Conservation (phyloP, 1,284 basidiomycete genomes). For the Ceratobasidium sp. region DNA sequence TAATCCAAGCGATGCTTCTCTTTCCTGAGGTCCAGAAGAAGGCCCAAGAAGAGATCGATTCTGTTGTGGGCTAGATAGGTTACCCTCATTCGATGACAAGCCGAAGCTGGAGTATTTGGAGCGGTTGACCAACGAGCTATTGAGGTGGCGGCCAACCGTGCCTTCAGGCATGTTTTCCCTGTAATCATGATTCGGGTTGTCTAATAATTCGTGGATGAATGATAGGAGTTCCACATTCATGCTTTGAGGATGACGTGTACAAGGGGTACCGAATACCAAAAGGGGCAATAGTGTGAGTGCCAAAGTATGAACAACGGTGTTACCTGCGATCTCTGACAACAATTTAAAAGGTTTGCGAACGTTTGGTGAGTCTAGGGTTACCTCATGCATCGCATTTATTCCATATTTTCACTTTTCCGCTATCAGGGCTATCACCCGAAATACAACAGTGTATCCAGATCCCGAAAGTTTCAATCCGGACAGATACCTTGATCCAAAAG, state of each 20-base stretch:
- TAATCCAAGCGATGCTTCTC: conserved; percentile 38
- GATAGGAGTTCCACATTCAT: conserved; percentile 46
- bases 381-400: not conserved
- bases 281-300: conserved; percentile 42
- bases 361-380: not conserved
- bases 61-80: conserved; percentile 5
- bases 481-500: conserved; percentile 9
- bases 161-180: conserved; percentile 20
- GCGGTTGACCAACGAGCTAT: conserved; percentile 22
- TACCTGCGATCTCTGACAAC: no score
- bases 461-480: conserved; percentile 23
- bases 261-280: conserved; percentile 50
- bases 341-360: not conserved
- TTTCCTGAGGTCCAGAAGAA: conserved; percentile 19
- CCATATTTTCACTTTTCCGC: not conserved
- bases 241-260: conserved; percentile 46
- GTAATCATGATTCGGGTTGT: no score
- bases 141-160: conserved; percentile 34
- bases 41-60: conserved; percentile 31
- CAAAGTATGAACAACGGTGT: no score
- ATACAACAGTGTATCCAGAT: not conserved
- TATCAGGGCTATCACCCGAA: conserved; percentile 16
- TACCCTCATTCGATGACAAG: conserved; percentile 20
- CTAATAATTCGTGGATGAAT: no score
- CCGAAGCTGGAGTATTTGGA: conserved; percentile 31